A percentile compares a stretch with the other conserved stretches of the same genome.
These are phyloP conservation scores for Scutellaria galericulata DNA, from an alignment of 257 asterid genomes.

Conservation along the genomic window DNA sequence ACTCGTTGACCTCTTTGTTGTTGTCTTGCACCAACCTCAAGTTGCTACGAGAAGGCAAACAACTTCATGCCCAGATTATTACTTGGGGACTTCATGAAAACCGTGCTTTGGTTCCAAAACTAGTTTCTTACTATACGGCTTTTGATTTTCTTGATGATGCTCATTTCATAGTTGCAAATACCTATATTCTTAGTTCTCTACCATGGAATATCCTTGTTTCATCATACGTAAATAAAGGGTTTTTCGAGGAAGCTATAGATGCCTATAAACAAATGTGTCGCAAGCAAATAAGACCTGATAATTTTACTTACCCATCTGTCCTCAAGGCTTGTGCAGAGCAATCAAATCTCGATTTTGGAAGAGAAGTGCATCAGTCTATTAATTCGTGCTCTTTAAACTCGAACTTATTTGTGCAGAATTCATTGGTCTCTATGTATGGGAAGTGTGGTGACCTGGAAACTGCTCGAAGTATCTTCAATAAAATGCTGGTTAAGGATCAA, in stretches of 20 bases:
- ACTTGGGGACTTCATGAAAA: conserved; percentile 60
- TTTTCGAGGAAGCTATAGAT: conserved; percentile 50
- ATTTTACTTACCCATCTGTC: conserved; percentile 78
- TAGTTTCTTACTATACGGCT: conserved; percentile 61
- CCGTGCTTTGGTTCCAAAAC: conserved; percentile 59
- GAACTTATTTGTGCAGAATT: conserved; percentile 80
- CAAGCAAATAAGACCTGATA: conserved; percentile 62
- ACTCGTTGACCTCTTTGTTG: conserved; percentile 66
- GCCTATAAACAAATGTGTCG: conserved; percentile 62
- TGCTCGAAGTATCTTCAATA: conserved; percentile 67
- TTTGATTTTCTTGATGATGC: conserved; percentile 55
- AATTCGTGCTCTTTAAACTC: conserved; percentile 45
- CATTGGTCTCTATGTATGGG: conserved; percentile 84
- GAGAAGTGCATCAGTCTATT: conserved; percentile 63
- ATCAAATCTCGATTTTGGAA: conserved; percentile 60
- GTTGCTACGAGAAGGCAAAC: conserved; percentile 65
- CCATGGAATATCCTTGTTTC: conserved; percentile 87
- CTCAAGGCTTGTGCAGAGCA: conserved; percentile 90
- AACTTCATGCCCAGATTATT: conserved; percentile 71
- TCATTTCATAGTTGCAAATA: conserved; percentile 46
- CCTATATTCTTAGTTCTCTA: conserved; percentile 58
- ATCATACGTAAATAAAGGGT: conserved; percentile 58
- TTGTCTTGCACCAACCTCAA: conserved; percentile 56
- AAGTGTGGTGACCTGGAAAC: conserved; percentile 73
- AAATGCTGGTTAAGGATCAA: conserved; percentile 65